phyloP scores from a whole-genome alignment of 805 yeast genomes.

The Cyberlindnera xylosilytica region DNA sequence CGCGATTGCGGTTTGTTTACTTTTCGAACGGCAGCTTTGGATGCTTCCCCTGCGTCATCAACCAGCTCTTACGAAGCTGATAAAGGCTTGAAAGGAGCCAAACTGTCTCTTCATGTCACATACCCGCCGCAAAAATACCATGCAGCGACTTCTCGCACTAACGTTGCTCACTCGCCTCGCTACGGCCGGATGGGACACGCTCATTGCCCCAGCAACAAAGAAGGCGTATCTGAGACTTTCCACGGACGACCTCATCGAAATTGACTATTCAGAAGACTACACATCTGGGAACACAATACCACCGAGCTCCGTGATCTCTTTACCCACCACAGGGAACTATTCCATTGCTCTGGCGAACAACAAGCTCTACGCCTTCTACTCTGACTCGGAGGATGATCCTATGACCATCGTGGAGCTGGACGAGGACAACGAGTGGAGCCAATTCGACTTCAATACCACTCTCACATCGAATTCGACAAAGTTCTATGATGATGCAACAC shows the following conservation, averaged over 20 bases:
- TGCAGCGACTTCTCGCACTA: slow-evolving; percentile 1
- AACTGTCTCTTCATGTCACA: no score
- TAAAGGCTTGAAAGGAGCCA: background rate
- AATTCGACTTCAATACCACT: slow-evolving; percentile 17
- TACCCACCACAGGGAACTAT: slow-evolving; percentile 22
- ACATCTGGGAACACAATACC: slow-evolving; percentile 5
- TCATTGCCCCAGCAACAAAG: slow-evolving; percentile 17
- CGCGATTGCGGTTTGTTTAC: slow-evolving; percentile 21
- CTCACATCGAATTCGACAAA: slow-evolving; percentile 3
- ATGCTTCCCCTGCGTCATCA: slow-evolving; percentile 5
- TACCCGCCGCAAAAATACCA: no score
- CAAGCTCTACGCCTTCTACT: slow-evolving; percentile 21
- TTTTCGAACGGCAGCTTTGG: slow-evolving; percentile 5
- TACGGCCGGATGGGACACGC: slow-evolving; percentile 18
- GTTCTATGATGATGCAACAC: slow-evolving; percentile 32
- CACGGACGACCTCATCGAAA: slow-evolving; percentile 19
- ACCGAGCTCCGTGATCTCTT: slow-evolving; percentile 1
- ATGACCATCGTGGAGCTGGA: slow-evolving; percentile 15
- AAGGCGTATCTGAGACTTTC: slow-evolving; percentile 22
- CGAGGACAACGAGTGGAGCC: slow-evolving; percentile 14
- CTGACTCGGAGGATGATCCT: background rate
- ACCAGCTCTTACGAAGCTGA: background rate
- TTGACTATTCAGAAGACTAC: slow-evolving; percentile 10
- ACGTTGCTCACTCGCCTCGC: background rate
- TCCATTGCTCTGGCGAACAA: slow-evolving; percentile 23